Base-by-base conservation (phyloP, 2,329 filamentous ascomycete species). In the Achaetomium macrosporum region DNA sequence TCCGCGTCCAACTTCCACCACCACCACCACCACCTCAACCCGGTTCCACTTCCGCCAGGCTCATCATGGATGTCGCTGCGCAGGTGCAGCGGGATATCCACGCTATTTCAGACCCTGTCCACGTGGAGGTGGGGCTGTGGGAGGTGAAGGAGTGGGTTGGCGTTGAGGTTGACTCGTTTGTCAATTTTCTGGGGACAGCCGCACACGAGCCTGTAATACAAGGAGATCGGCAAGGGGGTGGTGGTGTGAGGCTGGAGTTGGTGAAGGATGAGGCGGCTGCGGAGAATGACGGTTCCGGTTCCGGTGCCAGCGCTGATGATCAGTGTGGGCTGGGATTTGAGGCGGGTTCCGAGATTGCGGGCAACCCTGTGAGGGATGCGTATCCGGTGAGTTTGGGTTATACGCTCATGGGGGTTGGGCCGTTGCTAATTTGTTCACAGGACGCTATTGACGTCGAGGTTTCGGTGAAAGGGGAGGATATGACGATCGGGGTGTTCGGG, bases 61-160 rank as follows among this genome's bases (percentile, higher is more conserved):
- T 87, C 0, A 20, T 87, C 0, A 20, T 76, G 2, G 68, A 73
- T 0, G 57, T 82, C 0, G 89, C 90, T 0, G 65, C 58, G 5
- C 65, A 72, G 12, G 80, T 96, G 2, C 89, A 95, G 63, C 61
- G 63, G 0, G 88, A 95, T 61, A 68, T 96, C 0, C 72, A 78
- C 35, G 65, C 72, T 4, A 84, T 96, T 35, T 77, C 76, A 17
- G 75, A 60, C 25, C 68, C 69, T 2, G 76, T 74, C 43, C 82
- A 82, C 63, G 76, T 79, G 0, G 72, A 72, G 1, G 82, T 82
- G 0, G 82, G 82, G 1, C 70, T 96, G 1, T 81, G 80, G 71
- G 84, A 95, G 65, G 84, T 96, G 36, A 69, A 75, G 17, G 68
- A 76, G 15, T 96, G 90, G 90, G 92, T 88, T 0, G 86, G 85